Evolutionary conservation across 208 protist species (phyloP).

Genomic region (Trypanosoma mega): DNA sequence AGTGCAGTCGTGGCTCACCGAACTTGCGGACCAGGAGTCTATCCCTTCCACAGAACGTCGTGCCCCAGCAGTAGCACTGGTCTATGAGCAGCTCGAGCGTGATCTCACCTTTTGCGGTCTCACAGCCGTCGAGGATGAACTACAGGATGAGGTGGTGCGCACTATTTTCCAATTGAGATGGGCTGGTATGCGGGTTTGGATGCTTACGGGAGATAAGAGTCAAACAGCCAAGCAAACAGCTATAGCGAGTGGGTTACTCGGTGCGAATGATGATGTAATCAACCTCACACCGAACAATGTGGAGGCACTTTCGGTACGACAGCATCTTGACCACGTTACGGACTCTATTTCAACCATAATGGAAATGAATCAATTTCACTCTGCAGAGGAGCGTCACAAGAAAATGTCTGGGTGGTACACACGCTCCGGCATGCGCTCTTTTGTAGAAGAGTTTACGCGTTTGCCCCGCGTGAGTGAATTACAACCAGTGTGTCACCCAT

Average conservation of each 20-base stretch:
- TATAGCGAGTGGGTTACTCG: conserved; percentile 57
- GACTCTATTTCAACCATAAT: conserved; percentile 4
- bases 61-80: conserved; percentile 24
- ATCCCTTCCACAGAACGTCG: conserved; percentile 29
- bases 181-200: conserved; percentile 91
- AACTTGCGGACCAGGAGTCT: conserved; percentile 17
- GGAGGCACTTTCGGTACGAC: conserved; percentile 26
- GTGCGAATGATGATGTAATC: conserved; percentile 36
- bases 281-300: conserved; percentile 37
- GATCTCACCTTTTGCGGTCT: conserved; percentile 90
- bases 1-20: conserved; percentile 32
- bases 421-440: conserved; percentile 44
- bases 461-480: neutral
- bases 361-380: conserved; percentile 27
- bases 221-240: conserved; percentile 97
- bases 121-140: conserved; percentile 95
- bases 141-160: conserved; percentile 93
- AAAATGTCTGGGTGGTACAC: conserved; percentile 30
- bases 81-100: conserved; percentile 80
- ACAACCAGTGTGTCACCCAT: neutral
- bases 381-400: conserved; percentile 22
- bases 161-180: conserved; percentile 78
- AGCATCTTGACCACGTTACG: conserved; percentile 43
- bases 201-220: conserved; percentile 98
- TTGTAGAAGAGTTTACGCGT: conserved; percentile 72